phyloP scores from a whole-genome alignment of 805 yeast species.

The Jamesozyma jinghongensis region DNA sequence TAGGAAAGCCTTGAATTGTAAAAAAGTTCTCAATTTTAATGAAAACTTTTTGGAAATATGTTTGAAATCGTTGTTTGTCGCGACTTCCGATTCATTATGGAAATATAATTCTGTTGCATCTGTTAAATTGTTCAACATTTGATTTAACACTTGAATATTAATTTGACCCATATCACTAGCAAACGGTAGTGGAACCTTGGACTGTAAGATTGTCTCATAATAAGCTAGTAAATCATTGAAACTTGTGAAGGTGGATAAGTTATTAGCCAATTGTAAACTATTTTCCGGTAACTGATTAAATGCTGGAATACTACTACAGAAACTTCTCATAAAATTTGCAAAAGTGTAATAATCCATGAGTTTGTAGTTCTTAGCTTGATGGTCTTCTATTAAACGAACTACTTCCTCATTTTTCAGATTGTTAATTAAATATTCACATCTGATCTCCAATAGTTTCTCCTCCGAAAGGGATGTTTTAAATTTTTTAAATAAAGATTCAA shows the following conservation, averaged over 20 bases:
- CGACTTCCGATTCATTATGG: constrained; percentile 2
- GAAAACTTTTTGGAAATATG: constrained; percentile 3
- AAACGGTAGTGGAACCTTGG: neutral
- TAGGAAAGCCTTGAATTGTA: constrained; percentile 21
- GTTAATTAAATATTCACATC: constrained; percentile 20
- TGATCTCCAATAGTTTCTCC: constrained; percentile 9
- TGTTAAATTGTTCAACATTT: constrained; percentile 22
- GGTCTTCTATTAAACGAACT: constrained; percentile 8
- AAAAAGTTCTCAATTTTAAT: constrained; percentile 18
- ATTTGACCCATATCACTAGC: neutral
- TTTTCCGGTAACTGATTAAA: constrained; percentile 14
- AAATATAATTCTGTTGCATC: constrained; percentile 16
- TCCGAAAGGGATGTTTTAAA: constrained; percentile 11
- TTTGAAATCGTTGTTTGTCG: neutral
- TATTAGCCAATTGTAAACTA: constrained; percentile 23
- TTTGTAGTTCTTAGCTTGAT: constrained; percentile 9
- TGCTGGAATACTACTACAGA: constrained; percentile 6
- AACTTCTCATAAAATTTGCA: constrained; percentile 20
- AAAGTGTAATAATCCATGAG: constrained; percentile 18
- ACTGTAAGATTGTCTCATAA: constrained; percentile 7
- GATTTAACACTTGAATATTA: constrained; percentile 10
- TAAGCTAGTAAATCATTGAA: constrained; percentile 13
- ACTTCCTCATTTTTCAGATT: constrained; percentile 18
- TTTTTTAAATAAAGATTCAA: constrained; percentile 11
- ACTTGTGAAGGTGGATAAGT: constrained; percentile 15